Conservation (phyloP, 2,329 filamentous ascomycete genomes). For the Beauveria australis region DNA sequence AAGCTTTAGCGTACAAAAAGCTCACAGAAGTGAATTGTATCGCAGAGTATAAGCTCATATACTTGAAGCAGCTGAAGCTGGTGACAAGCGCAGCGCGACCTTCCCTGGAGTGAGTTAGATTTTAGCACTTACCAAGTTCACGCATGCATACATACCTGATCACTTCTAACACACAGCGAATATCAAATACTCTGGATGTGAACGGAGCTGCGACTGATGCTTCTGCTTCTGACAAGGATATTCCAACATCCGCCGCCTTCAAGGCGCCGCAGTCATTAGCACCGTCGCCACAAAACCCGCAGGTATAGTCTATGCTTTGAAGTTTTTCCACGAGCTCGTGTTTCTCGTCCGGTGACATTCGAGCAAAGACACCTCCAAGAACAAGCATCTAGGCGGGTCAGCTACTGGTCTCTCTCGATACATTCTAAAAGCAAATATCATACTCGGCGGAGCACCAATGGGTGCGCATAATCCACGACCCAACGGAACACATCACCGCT, state of each 20-base stretch:
- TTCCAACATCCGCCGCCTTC: constrained; percentile 95
- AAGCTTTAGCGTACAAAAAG: constrained; percentile 89
- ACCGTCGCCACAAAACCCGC: constrained; percentile 93
- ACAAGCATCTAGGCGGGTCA: constrained; percentile 64
- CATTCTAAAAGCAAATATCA: constrained; percentile 18
- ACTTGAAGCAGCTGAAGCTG: constrained; percentile 99
- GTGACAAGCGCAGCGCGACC: constrained; percentile 93
- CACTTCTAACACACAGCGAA: constrained; percentile 86
- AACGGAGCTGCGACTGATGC: constrained; percentile 98
- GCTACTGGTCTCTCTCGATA: background rate
- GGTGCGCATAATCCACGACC: constrained; percentile 83
- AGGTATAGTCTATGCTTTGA: constrained; percentile 91
- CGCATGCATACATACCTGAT: constrained; percentile 53
- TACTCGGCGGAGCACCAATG: constrained; percentile 66
- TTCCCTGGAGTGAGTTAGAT: constrained; percentile 48
- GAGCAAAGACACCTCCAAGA: constrained; percentile 84
- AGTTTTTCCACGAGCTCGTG: constrained; percentile 96
- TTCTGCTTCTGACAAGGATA: constrained; percentile 93
- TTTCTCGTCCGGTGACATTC: constrained; percentile 98
- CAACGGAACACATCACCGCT: constrained; percentile 94
- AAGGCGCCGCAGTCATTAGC: constrained; percentile 96
- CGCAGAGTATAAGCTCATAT: constrained; percentile 98
- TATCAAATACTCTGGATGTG: constrained; percentile 91
- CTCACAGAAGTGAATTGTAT: constrained; percentile 97
- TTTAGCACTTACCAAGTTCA: background rate